phyloP scores from a whole-genome alignment of 352 stramenopile species.

The Globisporangium nodosum region DNA sequence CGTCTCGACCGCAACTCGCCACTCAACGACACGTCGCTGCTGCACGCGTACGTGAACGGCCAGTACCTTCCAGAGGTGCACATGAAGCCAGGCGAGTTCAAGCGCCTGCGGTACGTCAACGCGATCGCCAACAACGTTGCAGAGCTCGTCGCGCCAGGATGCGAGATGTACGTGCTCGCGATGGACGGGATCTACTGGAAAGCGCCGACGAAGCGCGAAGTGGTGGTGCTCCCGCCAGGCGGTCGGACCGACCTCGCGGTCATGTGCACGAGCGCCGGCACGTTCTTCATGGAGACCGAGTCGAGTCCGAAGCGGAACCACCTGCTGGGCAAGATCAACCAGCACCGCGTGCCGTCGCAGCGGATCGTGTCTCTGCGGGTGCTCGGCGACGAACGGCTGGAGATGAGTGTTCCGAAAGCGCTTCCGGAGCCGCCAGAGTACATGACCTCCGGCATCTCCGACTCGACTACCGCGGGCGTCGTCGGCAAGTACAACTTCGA shows the following conservation, averaged over 20 bases:
- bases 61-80: constrained; percentile 61
- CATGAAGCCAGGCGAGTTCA: constrained; percentile 45
- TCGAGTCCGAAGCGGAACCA: constrained; percentile 48
- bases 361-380: constrained; percentile 51
- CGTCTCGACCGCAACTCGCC: constrained; percentile 37
- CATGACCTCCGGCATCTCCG: constrained; percentile 34
- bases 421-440: constrained; percentile 52
- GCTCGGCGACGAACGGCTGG: constrained; percentile 13
- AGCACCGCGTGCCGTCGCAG: constrained; percentile 68
- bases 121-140: constrained; percentile 79
- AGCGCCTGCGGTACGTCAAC: constrained; percentile 67
- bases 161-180: constrained; percentile 50
- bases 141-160: constrained; percentile 54
- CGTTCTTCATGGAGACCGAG: constrained; percentile 66
- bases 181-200: constrained; percentile 69
- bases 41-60: constrained; percentile 70
- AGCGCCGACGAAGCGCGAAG: constrained; percentile 30
- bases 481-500: constrained; percentile 62
- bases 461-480: constrained; percentile 6
- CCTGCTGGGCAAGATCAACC: constrained; percentile 50
- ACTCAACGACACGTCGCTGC: constrained; percentile 64
- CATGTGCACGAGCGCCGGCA: constrained; percentile 35
- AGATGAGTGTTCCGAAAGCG: constrained; percentile 26
- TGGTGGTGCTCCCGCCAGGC: constrained; percentile 60
- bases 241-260: constrained; percentile 61